Percentiles rank a stretch among this genome's conserved stretches.
Evolutionary conservation across 1,284 basidiomycete genomes (phyloP).

Genomic region (Ganoderma resinaceum): DNA sequence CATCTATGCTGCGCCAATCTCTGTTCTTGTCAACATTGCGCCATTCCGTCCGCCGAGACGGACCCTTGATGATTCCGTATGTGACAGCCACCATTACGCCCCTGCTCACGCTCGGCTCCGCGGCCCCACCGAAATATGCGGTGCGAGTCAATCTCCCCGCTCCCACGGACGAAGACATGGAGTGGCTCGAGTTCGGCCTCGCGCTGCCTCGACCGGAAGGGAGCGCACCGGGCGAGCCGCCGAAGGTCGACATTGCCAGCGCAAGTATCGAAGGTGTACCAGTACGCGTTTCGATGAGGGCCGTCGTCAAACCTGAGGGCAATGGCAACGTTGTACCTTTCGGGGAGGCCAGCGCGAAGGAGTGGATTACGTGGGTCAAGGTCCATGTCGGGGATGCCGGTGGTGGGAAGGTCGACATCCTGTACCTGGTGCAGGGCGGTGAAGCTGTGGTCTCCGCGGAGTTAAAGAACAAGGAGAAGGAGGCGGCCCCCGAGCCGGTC

Average conservation of each 20-base stretch:
- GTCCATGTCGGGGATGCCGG: conserved; percentile 59
- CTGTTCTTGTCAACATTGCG: conserved; percentile 34
- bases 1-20: conserved; percentile 36
- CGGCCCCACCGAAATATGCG: conserved; percentile 56
- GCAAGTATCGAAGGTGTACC: conserved; percentile 71
- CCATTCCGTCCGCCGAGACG: conserved; percentile 54
- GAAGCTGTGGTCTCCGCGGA: conserved; percentile 29
- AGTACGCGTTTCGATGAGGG: conserved; percentile 60
- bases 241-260: conserved; percentile 60
- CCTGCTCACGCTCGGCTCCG: conserved; percentile 40
- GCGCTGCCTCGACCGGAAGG: conserved; percentile 44
- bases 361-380: conserved; percentile 72
- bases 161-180: conserved; percentile 61
- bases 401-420: conserved; percentile 62
- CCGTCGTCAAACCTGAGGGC: conserved; percentile 47
- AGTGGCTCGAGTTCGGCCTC: conserved; percentile 83
- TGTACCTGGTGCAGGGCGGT: conserved; percentile 60
- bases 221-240: conserved; percentile 34
- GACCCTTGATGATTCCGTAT: conserved; percentile 67
- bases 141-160: conserved; percentile 64
- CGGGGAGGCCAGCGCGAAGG: conserved; percentile 56
- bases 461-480: conserved; percentile 33
- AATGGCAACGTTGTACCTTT: conserved; percentile 50
- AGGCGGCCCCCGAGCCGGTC: conserved; percentile 37
- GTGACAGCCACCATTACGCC: conserved; percentile 62